These are phyloP conservation scores for Planoprotostelium fungivorum DNA, from an alignment of 78 protist genomes.

Conservation along the genomic window DNA sequence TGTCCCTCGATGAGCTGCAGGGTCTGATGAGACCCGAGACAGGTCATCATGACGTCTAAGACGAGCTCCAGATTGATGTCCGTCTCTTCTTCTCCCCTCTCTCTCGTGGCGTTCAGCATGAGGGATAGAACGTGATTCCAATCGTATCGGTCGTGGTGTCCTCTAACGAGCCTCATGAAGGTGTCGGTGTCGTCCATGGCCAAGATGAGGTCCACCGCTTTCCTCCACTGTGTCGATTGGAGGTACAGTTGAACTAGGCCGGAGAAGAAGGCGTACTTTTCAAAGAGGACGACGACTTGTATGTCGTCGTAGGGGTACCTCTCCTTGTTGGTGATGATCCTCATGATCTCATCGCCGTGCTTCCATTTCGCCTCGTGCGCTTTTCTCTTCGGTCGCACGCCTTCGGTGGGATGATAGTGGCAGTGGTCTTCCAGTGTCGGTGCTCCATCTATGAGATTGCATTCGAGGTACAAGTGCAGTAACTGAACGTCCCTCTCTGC, in stretches of 20 bases:
- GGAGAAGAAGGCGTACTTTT: not conserved
- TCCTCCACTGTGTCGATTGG: not conserved
- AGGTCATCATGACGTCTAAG: not conserved
- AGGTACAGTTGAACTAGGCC: not conserved
- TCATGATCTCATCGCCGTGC: not conserved
- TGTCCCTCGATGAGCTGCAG: not conserved
- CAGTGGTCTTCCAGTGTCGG: not conserved
- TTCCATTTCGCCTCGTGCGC: not conserved
- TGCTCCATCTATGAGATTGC: not conserved
- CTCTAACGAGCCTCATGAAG: not conserved
- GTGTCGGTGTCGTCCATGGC: not conserved
- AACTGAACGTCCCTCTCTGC: not conserved
- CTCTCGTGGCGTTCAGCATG: not conserved
- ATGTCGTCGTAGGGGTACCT: not conserved
- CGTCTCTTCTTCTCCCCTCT: not conserved
- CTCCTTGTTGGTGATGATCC: not conserved
- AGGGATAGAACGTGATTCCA: not conserved
- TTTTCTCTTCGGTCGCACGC: not conserved
- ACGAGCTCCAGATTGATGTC: not conserved
- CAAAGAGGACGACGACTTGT: not conserved
- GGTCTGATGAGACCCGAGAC: not conserved
- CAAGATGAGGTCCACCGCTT: not conserved
- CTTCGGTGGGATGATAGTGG: not conserved
- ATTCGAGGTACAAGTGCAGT: not conserved
- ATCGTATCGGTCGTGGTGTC: not conserved